Evolutionary conservation across 129 eudicot species (phyloP), one percentile per base, ranked within the genome.

Genomic region (Oenanthe sinensis): DNA sequence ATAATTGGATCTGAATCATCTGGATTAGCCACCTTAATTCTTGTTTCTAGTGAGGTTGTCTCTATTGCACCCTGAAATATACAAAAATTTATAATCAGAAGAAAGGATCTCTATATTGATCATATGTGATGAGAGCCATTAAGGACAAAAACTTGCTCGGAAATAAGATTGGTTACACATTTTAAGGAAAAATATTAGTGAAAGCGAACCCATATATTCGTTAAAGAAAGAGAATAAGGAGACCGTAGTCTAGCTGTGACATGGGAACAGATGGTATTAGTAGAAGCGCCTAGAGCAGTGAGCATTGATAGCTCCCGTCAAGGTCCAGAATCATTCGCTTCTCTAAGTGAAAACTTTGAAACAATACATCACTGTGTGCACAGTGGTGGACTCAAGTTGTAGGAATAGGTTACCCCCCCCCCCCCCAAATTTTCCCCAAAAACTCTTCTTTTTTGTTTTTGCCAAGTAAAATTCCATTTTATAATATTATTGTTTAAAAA

Each of bases 1-100:
- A 96, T 96, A 2, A 45, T 65, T 26, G 99, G 99, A 78, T 92
- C 96, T 24, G 97, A 97, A 81, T 92, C 97, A 69, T 92, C 97
- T 42, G 99, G 97, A 75, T 92, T 90, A 68, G 83, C 84, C 83
- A 96, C 97, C 81, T 96, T 96, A 73, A 96, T 89, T 81, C 99
- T 85, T 22, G 97, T 77, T 78, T 92, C 97, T 30, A 92, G 12
- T 20, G 91, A 82, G 36, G 97, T 83, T 14, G 96, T 87, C 83
- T 88, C 97, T 71, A 90, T 82, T 62, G 99, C 96, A 82, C 99
- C 99, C 99, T 96, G 74, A 78, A 83, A 33, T 71, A 81, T n/a
- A 50, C 50, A 68, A 24, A 75, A 48, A 26, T n/a, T 47, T 71
- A 43, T 11, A 4, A 15, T 43, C 30, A 78, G 71, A 65, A 67